Evolutionary conservation across 1,284 basidiomycete genomes (phyloP), one percentile per base, ranked within the genome.

Genomic region (Cutaneotrichosporon mucoides): DNA sequence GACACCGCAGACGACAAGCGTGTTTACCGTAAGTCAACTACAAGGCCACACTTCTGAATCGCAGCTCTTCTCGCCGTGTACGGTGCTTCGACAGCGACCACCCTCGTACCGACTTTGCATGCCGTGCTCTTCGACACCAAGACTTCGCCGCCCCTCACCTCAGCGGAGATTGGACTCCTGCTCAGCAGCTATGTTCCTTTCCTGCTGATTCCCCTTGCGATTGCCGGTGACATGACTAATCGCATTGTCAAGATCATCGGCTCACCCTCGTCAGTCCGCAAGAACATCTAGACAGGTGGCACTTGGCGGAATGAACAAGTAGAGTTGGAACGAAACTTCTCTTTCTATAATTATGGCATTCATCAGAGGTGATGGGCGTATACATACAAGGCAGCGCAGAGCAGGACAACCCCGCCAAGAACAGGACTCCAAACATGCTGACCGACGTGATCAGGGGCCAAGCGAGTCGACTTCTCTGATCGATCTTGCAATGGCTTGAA

Each of bases 171-270:
- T 82, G 86, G 79, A 15, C 70, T 86, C 45, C 79, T 92, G n/a
- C 78, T 91, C 11, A 81, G 81, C 9, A 85, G 84, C 67, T 92
- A 92, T 67, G 71, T 90, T 3, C 88, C 89, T 0, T 92, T 88
- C 81, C 83, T 88, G 60, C 41, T 89, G 33, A 75, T 90, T 0
- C 88, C 89, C 0, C 68, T 89, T 5, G 70, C 81, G 8, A 89
- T 92, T 83, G 80, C 85, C 0, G 60, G 88, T 7, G 90, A 92
- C 68, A 88, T 90, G 84, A 81, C 66, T 7, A 12, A 58, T 15
- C 68, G 69, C 51, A 46, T 75, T 4, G 47, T 62, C 35, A 60
- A 52, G 42, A 64, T 73, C 34, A 53, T 72, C 16, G 56, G 12
- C 36, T 5, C 7, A 9, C 8, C 38, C 12, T 40, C 38, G 13